Conservation (phyloP, 2,329 filamentous ascomycete genomes). For the Dactylellina haptotyla region DNA sequence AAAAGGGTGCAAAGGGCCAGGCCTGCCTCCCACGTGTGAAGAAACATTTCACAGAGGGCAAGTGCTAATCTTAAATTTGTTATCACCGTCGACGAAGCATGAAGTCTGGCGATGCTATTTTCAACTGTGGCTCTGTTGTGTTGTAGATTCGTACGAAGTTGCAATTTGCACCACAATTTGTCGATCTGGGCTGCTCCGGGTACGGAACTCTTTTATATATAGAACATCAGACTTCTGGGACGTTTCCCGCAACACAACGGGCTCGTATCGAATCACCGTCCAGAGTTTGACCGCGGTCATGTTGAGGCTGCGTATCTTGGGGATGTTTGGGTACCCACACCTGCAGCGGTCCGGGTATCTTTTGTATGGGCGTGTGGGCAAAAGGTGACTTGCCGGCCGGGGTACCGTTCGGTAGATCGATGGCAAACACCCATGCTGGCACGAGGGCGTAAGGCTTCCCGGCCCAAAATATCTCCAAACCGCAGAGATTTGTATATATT, state of each 20-base stretch:
- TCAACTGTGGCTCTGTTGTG: constrained; percentile 44
- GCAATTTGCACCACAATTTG: constrained; percentile 18
- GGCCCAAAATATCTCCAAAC: constrained; percentile 31
- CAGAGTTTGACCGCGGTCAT: constrained; percentile 10
- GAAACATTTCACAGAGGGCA: neutral
- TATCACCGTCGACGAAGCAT: constrained; percentile 14
- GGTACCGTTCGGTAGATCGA: constrained; percentile 8
- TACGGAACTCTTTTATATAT: constrained; percentile 42
- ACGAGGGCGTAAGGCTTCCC: constrained; percentile 31
- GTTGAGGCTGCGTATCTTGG: constrained; percentile 43
- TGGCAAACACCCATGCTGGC: constrained; percentile 37
- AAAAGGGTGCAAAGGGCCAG: constrained; percentile 7
- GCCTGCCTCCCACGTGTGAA: neutral
- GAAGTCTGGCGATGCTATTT: constrained; percentile 35
- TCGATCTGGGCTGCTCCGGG: constrained; percentile 14
- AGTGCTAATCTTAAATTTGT: constrained; percentile 1
- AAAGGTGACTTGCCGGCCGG: constrained; percentile 11
- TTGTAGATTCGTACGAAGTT: constrained; percentile 44
- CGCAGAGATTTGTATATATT: constrained; percentile 34
- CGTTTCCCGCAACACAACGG: constrained; percentile 30
- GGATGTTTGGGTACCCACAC: constrained; percentile 10
- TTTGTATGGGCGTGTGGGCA: constrained; percentile 14
- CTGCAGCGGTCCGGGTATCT: neutral
- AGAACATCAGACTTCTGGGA: constrained; percentile 28
- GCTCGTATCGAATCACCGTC: constrained; percentile 21